Base-by-base conservation (phyloP, 2,329 filamentous ascomycete genomes). In the Tolypocladium inflatum region DNA sequence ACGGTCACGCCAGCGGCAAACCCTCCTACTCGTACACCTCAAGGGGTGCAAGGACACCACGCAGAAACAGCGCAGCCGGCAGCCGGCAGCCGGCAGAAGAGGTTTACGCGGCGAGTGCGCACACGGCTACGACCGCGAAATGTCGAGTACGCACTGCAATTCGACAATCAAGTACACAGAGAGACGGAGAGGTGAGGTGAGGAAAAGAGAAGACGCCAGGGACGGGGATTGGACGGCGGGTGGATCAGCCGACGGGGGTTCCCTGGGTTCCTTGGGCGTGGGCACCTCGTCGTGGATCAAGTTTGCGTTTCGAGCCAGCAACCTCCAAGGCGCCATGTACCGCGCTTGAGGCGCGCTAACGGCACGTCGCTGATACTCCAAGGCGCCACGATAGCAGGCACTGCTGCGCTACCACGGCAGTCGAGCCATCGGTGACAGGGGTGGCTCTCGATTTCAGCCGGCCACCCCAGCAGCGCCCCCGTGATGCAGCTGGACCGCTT, bases 401-500 rank as follows among this genome's bases (percentile, higher is more conserved):
- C 26, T 4, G 23, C 53, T 30, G 53, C 53, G 33, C 21, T 43
- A 54, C 51, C 39, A 33, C 56, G 56, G 56, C 56, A 57, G 50
- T 57, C 56, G 56, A 54, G 51, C 33, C 41, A 26, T 37, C 19
- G 19, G 50, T 11, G 37, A 26, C 48, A 26, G 39, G 56, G 51
- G 39, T 41, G 21, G 33, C 33, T n/a, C 26, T 48, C 50, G 38
- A 55, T 42, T 42, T 43, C 39, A 21, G 53, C 21, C 41, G 45
- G 37, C 50, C 50, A 57, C 35, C 50, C 56, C 39, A 39, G 55
- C 56, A 30, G 30, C 51, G 51, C 56, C 56, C 51, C 56, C 51
- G 50, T 57, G 56, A 54, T 57, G 56, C 56, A 57, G 56, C 56
- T 53, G 55, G 55, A 38, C 55, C 48, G 35, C 38, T 37, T 21